Conservation (phyloP, 495 filamentous ascomycete species). For the Lindgomyces ingoldianus region DNA sequence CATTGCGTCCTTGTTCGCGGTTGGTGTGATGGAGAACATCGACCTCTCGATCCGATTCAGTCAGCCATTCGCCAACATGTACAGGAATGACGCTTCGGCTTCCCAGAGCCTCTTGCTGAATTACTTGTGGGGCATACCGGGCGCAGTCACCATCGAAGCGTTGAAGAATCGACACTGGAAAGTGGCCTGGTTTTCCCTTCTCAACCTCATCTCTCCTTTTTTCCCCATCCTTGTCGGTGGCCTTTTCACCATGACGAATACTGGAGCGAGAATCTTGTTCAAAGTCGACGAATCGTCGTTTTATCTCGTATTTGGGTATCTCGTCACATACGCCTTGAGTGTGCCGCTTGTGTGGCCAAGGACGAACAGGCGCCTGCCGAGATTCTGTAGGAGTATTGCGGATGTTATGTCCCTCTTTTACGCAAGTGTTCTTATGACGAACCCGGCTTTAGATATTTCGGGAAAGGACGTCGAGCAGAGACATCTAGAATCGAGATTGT, state of each 20-base stretch:
- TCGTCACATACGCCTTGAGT: no score
- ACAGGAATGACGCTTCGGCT: background rate
- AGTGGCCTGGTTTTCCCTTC: background rate
- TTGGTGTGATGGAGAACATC: background rate
- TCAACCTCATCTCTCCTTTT: background rate
- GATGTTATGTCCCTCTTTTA: no score
- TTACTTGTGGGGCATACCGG: background rate
- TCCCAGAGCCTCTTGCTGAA: background rate
- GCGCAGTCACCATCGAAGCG: background rate
- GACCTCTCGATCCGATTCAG: background rate
- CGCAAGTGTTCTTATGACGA: no score
- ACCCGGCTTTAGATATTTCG: background rate
- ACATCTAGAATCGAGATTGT: background rate
- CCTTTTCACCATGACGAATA: background rate
- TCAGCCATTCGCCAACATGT: conserved; percentile 1
- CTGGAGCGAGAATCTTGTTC: background rate
- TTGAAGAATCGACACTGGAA: background rate
- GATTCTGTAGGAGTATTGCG: background rate
- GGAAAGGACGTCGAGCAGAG: background rate
- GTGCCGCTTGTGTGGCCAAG: no score
- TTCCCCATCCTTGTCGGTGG: background rate
- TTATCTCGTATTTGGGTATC: no score
- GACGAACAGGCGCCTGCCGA: no score
- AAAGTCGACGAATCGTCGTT: no score
- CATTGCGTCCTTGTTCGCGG: background rate